These are phyloP conservation scores for Cercophora samala DNA, from an alignment of 495 filamentous ascomycete genomes.

Conservation along the genomic window DNA sequence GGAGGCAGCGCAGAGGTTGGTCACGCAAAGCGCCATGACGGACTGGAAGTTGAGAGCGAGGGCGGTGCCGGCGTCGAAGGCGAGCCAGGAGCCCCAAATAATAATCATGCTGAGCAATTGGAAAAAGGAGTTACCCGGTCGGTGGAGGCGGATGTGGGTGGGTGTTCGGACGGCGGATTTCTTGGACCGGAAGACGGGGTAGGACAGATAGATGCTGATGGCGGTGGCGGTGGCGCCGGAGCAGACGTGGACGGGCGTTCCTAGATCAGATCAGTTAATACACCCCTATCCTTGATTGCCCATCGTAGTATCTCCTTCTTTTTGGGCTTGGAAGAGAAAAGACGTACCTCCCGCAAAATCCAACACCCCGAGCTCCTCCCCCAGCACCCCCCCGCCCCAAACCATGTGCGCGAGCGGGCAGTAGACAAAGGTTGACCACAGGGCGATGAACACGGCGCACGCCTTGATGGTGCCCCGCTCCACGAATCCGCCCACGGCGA, in stretches of 20 bases:
- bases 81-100: constrained; percentile 95
- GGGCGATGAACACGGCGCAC: constrained; percentile 23
- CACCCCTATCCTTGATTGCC: constrained; percentile 38
- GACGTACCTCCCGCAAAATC: constrained; percentile 32
- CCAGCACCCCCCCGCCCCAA: constrained; percentile 29
- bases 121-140: constrained; percentile 32
- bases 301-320: too few relatives aligned
- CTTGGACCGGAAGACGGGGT: constrained; percentile 30
- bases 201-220: constrained; percentile 68
- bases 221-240: constrained; percentile 75
- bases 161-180: constrained; percentile 67
- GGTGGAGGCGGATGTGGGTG: constrained; percentile 75
- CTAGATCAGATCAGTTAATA: not conserved
- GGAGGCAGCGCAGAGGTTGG: constrained; percentile 80
- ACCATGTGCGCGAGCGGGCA: constrained; percentile 32
- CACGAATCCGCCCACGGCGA: constrained; percentile 21
- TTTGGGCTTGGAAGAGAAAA: too few relatives aligned
- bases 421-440: constrained; percentile 31
- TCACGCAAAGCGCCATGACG: constrained; percentile 92
- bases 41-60: constrained; percentile 89
- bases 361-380: constrained; percentile 26
- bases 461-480: constrained; percentile 27
- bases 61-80: constrained; percentile 90
- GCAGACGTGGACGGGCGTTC: constrained; percentile 77
- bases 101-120: constrained; percentile 65